Conservation (phyloP, 2,329 filamentous ascomycete genomes). For the Fusarium keratoplasticum region DNA sequence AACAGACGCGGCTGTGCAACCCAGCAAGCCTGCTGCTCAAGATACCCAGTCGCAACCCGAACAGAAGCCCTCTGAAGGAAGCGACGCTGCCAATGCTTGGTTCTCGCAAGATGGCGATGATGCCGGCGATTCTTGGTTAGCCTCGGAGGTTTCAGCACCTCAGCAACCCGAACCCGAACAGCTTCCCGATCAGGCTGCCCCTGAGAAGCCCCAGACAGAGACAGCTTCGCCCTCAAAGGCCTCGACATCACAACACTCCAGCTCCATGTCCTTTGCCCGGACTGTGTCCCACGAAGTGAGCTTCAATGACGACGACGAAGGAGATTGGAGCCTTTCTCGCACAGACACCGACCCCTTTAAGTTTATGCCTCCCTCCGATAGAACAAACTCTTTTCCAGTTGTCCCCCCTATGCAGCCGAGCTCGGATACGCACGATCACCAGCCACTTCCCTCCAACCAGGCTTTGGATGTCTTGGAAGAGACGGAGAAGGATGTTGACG, state of each 20-base stretch:
- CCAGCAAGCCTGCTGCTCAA: conserved; percentile 12
- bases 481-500: conserved; percentile 60
- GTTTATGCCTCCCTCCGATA: conserved; percentile 67
- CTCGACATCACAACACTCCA: conserved; percentile 65
- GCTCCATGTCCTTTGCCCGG: conserved; percentile 72
- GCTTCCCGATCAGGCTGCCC: conserved; percentile 12
- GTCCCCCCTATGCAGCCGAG: conserved; percentile 58
- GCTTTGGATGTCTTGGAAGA: conserved; percentile 66
- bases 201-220: conserved; percentile 25
- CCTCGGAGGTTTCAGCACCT: conserved; percentile 32
- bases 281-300: conserved; percentile 73
- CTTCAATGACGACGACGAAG: conserved; percentile 70
- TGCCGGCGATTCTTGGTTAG: conserved; percentile 40
- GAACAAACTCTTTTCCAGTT: conserved; percentile 72
- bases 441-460: conserved; percentile 61
- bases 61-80: conserved; percentile 3
- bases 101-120: conserved; percentile 40
- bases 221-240: conserved; percentile 33
- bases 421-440: conserved; percentile 46
- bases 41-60: conserved; percentile 26
- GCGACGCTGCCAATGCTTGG: conserved; percentile 29
- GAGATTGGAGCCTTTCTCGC: conserved; percentile 66
- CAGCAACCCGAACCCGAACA: conserved; percentile 17
- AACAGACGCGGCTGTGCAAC: conserved; percentile 23
- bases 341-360: conserved; percentile 69